Conservation (phyloP, 225 moss, liverwort and hornwort species). For the Marchantia polymorpha region DNA sequence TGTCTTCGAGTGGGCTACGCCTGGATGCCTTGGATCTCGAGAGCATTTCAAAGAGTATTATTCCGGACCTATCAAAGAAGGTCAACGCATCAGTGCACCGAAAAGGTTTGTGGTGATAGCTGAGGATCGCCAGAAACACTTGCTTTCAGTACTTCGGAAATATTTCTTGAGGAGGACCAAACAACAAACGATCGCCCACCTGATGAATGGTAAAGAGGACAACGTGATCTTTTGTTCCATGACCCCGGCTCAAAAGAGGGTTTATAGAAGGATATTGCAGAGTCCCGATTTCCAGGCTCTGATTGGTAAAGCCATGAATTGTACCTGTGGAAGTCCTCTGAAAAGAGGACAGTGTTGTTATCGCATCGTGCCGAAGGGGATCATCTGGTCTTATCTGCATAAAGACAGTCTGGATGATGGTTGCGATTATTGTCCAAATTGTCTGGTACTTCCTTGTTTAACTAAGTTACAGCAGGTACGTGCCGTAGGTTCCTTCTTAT, state of each 20-base stretch:
- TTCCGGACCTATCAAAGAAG: slow-evolving; percentile 71
- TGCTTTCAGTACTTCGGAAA: slow-evolving; percentile 54
- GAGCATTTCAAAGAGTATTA: slow-evolving; percentile 88
- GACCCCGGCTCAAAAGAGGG: slow-evolving; percentile 75
- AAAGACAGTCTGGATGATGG: slow-evolving; percentile 52
- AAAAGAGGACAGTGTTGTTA: slow-evolving; percentile 81
- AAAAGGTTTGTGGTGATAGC: slow-evolving; percentile 69
- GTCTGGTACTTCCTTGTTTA: slow-evolving; percentile 83
- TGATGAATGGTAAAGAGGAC: slow-evolving; percentile 93
- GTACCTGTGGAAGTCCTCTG: slow-evolving; percentile 77
- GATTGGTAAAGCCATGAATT: slow-evolving; percentile 60
- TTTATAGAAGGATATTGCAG: slow-evolving; percentile 67
- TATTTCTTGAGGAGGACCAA: slow-evolving; percentile 80
- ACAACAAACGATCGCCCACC: slow-evolving; percentile 82
- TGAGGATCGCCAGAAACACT: slow-evolving; percentile 74
- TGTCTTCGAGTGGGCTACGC: slow-evolving; percentile 92
- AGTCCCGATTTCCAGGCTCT: slow-evolving; percentile 88
- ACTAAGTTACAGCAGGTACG: slow-evolving; percentile 85
- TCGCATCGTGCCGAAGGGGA: slow-evolving; percentile 69
- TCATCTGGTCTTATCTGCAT: slow-evolving; percentile 81
- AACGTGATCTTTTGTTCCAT: slow-evolving; percentile 88
- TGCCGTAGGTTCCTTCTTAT: not conserved
- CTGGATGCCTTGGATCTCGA: slow-evolving; percentile 66
- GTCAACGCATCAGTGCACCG: slow-evolving; percentile 96
- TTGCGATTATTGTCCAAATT: slow-evolving; percentile 79